Evolutionary conservation across 306 rosid species (phyloP), one percentile per base, ranked within the genome.

Genomic region (Cucurbita argyrosperma): DNA sequence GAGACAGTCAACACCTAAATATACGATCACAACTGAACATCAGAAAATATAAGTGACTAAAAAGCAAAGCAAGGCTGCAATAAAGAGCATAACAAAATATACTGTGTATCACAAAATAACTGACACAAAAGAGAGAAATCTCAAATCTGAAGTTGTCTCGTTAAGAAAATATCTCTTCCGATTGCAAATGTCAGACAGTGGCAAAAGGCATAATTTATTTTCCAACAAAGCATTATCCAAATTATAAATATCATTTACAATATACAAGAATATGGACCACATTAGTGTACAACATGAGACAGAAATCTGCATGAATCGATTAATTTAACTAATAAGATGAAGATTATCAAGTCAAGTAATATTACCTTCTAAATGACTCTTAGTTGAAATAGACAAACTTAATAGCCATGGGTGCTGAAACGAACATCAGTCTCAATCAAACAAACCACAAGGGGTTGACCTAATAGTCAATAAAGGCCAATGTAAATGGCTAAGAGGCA

Each of bases 1-100:
- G 99, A 94, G 60, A 84, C 99, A 11, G 99, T 90, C 78, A 91
- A 82, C 77, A 91, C 94, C 99, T 94, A 71, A 65, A 63, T 70
- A 79, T 64, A 71, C 39, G 74, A 52, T 47, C 13, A 65, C 9
- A 43, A 69, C 47, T n/a, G 77, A 76, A 23, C 65, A 57, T 82
- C 18, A 57, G 40, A 40, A 16, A 51, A 55, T 55, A 40, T 26
- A 51, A 63, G 47, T n/a, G 57, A 10, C 46, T 9, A 8, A 50
- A 70, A 70, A 10, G 1, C 19, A 47, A 69, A 70, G 23, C 26
- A 30, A 67, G 21, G 56, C n/a, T 46, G 12, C 46, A 45, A 68
- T 16, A 35, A 30, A 49, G 6, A 49, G 53, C 53, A 13, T 16
- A 68, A 47, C 15, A 15, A 8, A 19, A 50, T 15, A 69, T 69